These are phyloP conservation scores for Pythium rishiriense DNA, from an alignment of 352 stramenopile species.

Conservation along the genomic window DNA sequence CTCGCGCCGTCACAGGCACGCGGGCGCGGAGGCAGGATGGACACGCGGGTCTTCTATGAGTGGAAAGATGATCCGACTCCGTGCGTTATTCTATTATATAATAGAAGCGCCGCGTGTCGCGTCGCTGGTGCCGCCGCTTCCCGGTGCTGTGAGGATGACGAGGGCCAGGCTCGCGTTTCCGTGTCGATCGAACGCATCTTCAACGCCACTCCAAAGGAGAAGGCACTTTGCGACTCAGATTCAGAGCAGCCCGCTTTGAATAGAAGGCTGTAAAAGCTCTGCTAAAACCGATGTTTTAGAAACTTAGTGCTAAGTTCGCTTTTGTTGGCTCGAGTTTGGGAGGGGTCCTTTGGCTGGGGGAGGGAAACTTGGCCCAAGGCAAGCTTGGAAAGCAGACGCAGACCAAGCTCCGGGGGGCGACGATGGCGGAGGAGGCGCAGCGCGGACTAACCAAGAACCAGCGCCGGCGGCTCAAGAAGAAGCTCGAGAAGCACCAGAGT, in stretches of 20 bases:
- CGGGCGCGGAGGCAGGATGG: too few relatives aligned
- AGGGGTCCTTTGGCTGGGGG: neutral
- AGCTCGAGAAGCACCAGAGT: conserved; percentile 62
- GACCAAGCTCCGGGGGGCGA: too few relatives aligned
- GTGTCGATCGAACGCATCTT: conserved; percentile 21
- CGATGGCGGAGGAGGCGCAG: conserved; percentile 32
- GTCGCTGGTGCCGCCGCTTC: neutral
- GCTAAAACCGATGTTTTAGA: conserved; percentile 6
- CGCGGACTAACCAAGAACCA: conserved; percentile 82
- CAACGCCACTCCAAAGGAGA: conserved; percentile 14
- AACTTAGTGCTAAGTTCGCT: conserved; percentile 6
- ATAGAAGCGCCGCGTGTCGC: neutral
- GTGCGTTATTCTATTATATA: too few relatives aligned
- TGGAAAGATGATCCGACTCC: neutral
- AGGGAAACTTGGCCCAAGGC: conserved; percentile 5
- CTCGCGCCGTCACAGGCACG: neutral
- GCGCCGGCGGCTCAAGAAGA: conserved; percentile 79
- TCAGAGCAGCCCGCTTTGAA: neutral
- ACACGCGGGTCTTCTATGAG: too few relatives aligned
- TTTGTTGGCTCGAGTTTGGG: conserved; percentile 6
- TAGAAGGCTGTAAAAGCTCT: neutral
- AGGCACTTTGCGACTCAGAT: neutral
- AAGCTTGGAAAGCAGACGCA: neutral
- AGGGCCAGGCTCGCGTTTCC: neutral
- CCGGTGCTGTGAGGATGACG: neutral